Base-by-base conservation (phyloP, 345 rosid species). In the Schrenkiella parvula region DNA sequence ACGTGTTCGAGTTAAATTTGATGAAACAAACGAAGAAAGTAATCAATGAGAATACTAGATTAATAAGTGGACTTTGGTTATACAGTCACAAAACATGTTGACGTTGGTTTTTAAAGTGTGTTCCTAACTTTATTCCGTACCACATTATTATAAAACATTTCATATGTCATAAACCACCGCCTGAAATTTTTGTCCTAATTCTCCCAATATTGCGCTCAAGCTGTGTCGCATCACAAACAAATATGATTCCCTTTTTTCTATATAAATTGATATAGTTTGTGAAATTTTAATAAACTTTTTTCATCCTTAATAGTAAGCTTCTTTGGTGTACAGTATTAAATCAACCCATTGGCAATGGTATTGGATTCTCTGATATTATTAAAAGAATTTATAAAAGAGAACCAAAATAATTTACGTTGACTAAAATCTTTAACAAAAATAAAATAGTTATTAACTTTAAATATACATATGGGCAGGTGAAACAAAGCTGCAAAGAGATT, bases 401-500 rank as follows among this genome's bases (percentile, higher is more conserved):
- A 62, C 18, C 8, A 18, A 25, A 50, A 19, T 28, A 58, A 31
- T 59, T 25, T 1, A 56, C n/a, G n/a, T n/a, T n/a, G n/a, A n/a
- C n/a, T n/a, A n/a, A n/a, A n/a, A n/a, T n/a, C n/a, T n/a, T n/a
- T n/a, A n/a, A n/a, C n/a, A n/a, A n/a, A n/a, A n/a, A n/a, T n/a
- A n/a, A n/a, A n/a, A n/a, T n/a, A n/a, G n/a, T n/a, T n/a, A n/a
- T n/a, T n/a, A n/a, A n/a, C 51, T 47, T 31, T 11, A n/a, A 23
- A 42, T 13, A 26, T 47, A 51, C 13, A 29, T n/a, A 50, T 28
- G 42, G 10, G 35, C 42, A 93, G 98, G 86, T 87, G 56, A 89
- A 81, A 70, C 78, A 85, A 67, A 86, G 80, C 54, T 78, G 83
- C 56, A 78, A 78, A 61, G 71, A 39, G 31, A 73, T 86, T 6